phyloP scores from a whole-genome alignment of 2,329 filamentous ascomycete species.

The Pseudocercospora eumusae region DNA sequence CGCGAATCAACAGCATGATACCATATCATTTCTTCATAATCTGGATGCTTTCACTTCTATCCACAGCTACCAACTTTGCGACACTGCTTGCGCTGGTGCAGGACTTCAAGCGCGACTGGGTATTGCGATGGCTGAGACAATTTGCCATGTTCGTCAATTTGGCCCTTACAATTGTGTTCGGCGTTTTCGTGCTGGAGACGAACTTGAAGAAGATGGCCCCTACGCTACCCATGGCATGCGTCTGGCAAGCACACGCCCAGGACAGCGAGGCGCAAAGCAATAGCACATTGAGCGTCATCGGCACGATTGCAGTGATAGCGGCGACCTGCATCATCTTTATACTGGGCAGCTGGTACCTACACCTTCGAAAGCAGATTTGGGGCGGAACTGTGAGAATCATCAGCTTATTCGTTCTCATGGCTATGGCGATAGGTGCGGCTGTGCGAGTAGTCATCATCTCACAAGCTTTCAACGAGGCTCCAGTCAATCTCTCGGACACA shows the following conservation, averaged over 20 bases:
- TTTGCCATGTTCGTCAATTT: constrained; percentile 67
- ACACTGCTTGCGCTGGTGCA: constrained; percentile 65
- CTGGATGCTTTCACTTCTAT: constrained; percentile 66
- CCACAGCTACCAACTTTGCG: constrained; percentile 66
- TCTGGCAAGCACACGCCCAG: constrained; percentile 53
- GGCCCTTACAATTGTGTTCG: constrained; percentile 58
- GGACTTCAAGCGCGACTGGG: constrained; percentile 67
- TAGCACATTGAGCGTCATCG: constrained; percentile 52
- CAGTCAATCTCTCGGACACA: constrained; percentile 53
- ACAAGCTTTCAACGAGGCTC: constrained; percentile 61
- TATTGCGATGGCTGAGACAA: constrained; percentile 66
- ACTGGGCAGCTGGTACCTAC: constrained; percentile 65
- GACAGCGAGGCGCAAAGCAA: constrained; percentile 33
- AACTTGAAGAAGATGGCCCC: constrained; percentile 55
- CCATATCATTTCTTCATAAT: constrained; percentile 72
- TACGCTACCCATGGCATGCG: constrained; percentile 63
- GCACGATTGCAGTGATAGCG: constrained; percentile 63
- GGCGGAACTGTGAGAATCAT: constrained; percentile 57
- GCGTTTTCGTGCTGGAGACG: constrained; percentile 59
- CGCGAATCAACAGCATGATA: constrained; percentile 59
- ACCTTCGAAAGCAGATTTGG: constrained; percentile 57
- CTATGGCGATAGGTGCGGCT: constrained; percentile 61
- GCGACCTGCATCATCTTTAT: constrained; percentile 61
- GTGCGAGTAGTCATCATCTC: constrained; percentile 59
- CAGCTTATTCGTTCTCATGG: constrained; percentile 54